Evolutionary conservation across 129 eudicot species (phyloP).

Genomic region (Cynara cardunculus): DNA sequence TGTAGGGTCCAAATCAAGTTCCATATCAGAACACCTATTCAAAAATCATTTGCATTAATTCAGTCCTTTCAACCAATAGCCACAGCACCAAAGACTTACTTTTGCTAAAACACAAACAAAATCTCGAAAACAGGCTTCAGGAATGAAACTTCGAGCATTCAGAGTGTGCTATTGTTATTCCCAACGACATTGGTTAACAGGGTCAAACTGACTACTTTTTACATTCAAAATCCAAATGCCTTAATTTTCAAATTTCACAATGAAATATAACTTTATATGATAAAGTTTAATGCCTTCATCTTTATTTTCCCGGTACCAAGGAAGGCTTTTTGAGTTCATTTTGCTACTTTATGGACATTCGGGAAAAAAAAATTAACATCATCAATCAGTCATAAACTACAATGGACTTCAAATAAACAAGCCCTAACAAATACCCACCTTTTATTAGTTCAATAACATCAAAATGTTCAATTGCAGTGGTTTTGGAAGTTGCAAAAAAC

Average conservation of each 20-base stretch:
- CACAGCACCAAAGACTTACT: neutral
- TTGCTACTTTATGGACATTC: neutral
- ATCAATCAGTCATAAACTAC: neutral
- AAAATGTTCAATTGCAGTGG: neutral
- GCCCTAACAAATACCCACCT: constrained; percentile 6
- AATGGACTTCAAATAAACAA: neutral
- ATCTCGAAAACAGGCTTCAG: neutral
- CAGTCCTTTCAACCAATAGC: neutral
- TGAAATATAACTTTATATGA: neutral
- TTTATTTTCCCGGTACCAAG: neutral
- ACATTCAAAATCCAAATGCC: neutral
- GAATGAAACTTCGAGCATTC: neutral
- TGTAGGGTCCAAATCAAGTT: neutral
- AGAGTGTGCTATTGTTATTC: neutral
- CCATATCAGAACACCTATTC: neutral
- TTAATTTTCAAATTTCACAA: neutral
- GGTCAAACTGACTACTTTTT: neutral
- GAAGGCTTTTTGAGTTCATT: neutral
- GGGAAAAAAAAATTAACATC: neutral
- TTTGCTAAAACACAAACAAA: neutral
- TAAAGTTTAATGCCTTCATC: neutral
- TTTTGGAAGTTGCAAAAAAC: neutral
- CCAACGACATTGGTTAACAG: too few relatives aligned
- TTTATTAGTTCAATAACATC: neutral
- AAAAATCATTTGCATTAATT: neutral